Evolutionary conservation across 257 asterid species (phyloP).

Genomic region (Ophiorrhiza pumila): DNA sequence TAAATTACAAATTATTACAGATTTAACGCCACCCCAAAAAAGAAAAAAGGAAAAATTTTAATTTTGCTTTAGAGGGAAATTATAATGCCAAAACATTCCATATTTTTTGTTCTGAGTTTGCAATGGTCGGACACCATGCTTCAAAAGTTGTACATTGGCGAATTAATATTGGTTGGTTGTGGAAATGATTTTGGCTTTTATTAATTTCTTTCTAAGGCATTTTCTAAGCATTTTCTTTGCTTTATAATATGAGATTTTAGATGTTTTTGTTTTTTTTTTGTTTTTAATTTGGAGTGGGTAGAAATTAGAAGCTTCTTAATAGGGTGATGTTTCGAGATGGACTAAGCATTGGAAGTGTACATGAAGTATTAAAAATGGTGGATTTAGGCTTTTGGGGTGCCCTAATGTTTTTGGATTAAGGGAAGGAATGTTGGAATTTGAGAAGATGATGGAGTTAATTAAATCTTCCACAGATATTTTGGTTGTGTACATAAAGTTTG

Average conservation of each 20-base stretch:
- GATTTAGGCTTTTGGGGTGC: not conserved
- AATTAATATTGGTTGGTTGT: not conserved
- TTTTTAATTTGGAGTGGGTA: not conserved
- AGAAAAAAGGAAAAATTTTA: not conserved
- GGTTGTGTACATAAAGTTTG: not conserved
- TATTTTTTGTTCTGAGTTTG: not conserved
- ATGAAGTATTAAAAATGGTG: not conserved
- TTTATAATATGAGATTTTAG: no score
- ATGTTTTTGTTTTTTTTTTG: not conserved
- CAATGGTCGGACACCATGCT: not conserved
- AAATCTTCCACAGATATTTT: not conserved
- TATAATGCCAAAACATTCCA: not conserved
- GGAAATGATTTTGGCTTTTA: not conserved
- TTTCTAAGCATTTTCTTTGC: no score
- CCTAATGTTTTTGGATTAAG: not conserved
- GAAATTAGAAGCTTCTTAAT: no score
- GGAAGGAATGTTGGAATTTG: not conserved
- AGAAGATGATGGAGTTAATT: not conserved
- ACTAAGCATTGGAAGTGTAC: not conserved
- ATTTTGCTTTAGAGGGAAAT: not conserved
- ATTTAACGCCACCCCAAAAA: no score
- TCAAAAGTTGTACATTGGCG: not conserved
- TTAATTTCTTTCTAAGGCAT: not conserved
- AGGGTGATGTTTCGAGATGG: no score
- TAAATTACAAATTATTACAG: no score